Evolutionary conservation across 768 basidiomycete species (phyloP), one percentile per base, ranked within the genome.

Genomic region (Termitomyces sp.): DNA sequence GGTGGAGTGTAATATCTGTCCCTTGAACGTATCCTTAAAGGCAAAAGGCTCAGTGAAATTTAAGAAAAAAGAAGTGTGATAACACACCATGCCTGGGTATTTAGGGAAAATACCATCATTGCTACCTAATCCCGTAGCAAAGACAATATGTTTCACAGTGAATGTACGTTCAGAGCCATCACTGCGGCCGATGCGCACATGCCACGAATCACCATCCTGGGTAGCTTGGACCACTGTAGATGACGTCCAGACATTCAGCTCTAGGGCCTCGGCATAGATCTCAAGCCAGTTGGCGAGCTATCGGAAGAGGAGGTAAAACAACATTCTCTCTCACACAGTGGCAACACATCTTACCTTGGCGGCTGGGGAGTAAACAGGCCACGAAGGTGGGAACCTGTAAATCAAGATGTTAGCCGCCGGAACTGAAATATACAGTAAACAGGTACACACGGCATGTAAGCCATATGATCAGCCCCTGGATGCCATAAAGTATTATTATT

Each of bases 341-440:
- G 28, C 28, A 1, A 47, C 18, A 16, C 6, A 7, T 38, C 60
- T 44, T 30, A 74, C 77, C 73, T 83, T 84, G 22, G 71, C 71
- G 14, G 84, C 83, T 4, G 85, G 83, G 4, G 77, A 74, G 50
- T 75, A 85, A 5, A 81, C 77, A 0, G 83, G 84, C 84, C 84
- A 86, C 18, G 77, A 78, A 1, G 76, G 61, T 4, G 84, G 86
- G 69, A 85, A 86, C 24, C 82, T 84, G 44, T 30, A 24, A 26
- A 18, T 35, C 36, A n/a, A 14, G 5, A 22, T 22, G 14, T 51
- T 3, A 49, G 18, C 30, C 6, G 30, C 28, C 10, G 26, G 26
- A 13, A 35, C 22, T 6, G 6, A 18, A 46, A 30, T 18, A n/a
- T n/a, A 22, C 53, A 44, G 40, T 13, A n/a, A 22, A 33, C 7